Evolutionary conservation across 2,329 filamentous ascomycete species (phyloP).

Genomic region (Apiospora aurea): DNA sequence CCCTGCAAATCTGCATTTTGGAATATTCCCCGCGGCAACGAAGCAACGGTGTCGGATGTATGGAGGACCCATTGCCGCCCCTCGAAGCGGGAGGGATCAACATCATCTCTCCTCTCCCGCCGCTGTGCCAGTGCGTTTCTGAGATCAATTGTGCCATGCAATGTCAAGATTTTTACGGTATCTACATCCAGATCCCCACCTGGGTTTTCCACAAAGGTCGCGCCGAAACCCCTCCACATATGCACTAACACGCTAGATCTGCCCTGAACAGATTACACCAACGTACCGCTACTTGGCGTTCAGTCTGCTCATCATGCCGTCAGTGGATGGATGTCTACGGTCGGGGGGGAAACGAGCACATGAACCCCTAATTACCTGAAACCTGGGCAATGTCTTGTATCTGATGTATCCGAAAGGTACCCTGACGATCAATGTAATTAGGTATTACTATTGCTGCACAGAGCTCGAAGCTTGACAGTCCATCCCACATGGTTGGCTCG

Average conservation of each 20-base stretch:
- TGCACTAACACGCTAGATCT: constrained; percentile 4
- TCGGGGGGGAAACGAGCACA: not conserved
- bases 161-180: not conserved
- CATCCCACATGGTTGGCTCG: constrained; percentile 18
- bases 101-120: not conserved
- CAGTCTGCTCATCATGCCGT: not conserved
- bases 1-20: constrained; percentile 5
- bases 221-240: not conserved
- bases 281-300: not conserved
- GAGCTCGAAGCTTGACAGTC: not conserved
- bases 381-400: not conserved
- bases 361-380: not conserved
- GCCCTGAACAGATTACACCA: not conserved
- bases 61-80: not conserved
- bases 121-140: not conserved
- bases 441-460: not conserved
- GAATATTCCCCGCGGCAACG: not conserved
- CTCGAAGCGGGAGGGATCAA: not conserved
- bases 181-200: not conserved
- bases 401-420: constrained; percentile 1
- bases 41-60: not conserved
- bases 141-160: not conserved
- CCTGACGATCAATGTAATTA: not conserved
- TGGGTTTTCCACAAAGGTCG: not conserved
- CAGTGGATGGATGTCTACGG: not conserved